These are phyloP conservation scores for Dalbergia oliveri DNA, from an alignment of 306 rosid genomes.

Conservation along the genomic window DNA sequence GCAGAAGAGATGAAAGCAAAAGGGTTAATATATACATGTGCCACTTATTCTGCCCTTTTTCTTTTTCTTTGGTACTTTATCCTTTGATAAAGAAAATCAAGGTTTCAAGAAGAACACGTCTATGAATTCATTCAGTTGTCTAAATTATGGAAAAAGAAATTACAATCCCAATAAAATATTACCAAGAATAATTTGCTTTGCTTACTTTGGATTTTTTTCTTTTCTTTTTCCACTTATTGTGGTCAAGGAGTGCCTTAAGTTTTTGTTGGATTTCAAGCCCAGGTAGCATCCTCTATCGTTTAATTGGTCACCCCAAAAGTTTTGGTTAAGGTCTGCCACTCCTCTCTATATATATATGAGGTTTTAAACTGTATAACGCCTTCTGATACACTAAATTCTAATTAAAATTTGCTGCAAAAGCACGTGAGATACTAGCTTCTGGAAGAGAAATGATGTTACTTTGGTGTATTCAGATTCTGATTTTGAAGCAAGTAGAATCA, in stretches of 20 bases:
- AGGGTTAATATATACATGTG: slow-evolving; percentile 40
- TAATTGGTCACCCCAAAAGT: background rate
- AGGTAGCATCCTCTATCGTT: slow-evolving; percentile 1
- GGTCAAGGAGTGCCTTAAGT: slow-evolving; percentile 10
- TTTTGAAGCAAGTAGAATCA: background rate
- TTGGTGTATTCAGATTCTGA: background rate
- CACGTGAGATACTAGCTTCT: background rate
- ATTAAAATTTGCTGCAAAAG: background rate
- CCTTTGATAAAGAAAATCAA: slow-evolving; percentile 46
- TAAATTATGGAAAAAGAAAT: background rate
- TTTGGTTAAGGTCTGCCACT: too few species aligned
- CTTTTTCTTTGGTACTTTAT: slow-evolving; percentile 45
- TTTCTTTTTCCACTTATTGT: background rate
- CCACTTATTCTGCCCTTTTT: slow-evolving; percentile 35
- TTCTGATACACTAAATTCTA: too few species aligned
- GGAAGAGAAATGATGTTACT: background rate
- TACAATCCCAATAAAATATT: background rate
- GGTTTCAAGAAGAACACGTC: slow-evolving; percentile 29
- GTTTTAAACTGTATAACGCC: too few species aligned
- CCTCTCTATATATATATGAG: background rate
- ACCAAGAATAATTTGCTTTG: slow-evolving; percentile 4
- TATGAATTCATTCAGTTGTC: background rate
- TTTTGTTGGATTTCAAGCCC: slow-evolving; percentile 27
- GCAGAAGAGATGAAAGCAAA: slow-evolving; percentile 48
- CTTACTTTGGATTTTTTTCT: background rate